A percentile compares a stretch with the other conserved stretches of the same genome.
phyloP scores from a whole-genome alignment of 2,329 filamentous ascomycete genomes.

The Clonostachys sp. region DNA sequence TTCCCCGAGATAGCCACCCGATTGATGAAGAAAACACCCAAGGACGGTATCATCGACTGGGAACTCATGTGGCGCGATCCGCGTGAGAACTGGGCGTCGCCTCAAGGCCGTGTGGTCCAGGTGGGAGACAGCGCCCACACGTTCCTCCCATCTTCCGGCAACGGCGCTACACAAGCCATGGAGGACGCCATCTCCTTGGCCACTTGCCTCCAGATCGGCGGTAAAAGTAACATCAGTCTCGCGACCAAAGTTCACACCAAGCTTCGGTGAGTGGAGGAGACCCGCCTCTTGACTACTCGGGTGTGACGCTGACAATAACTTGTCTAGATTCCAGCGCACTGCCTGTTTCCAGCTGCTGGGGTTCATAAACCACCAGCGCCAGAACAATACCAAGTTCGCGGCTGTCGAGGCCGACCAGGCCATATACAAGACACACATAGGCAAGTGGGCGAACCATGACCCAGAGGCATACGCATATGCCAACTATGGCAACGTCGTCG shows the following conservation, averaged over 20 bases:
- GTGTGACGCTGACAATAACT: not conserved
- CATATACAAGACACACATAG: too few relatives aligned
- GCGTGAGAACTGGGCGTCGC: conserved; percentile 35
- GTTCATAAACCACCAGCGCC: conserved; percentile 9
- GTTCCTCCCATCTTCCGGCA: conserved; percentile 10
- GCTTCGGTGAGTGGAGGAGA: conserved; percentile 1
- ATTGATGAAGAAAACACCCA: not conserved
- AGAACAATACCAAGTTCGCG: conserved; percentile 11
- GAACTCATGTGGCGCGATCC: conserved; percentile 45
- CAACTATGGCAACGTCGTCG: conserved; percentile 15
- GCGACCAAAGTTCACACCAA: conserved; percentile 2
- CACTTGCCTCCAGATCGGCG: conserved; percentile 7
- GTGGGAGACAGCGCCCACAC: conserved; percentile 11
- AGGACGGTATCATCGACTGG: conserved; percentile 33
- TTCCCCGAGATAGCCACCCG: too few relatives aligned
- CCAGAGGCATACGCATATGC: conserved; percentile 21
- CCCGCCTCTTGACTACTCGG: not conserved
- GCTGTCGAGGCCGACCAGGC: conserved; percentile 2
- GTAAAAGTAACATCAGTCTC: not conserved
- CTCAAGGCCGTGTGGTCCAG: conserved; percentile 8
- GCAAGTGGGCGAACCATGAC: conserved; percentile 8
- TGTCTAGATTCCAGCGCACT: conserved; percentile 8
- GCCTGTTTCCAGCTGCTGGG: conserved; percentile 8
- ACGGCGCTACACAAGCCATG: conserved; percentile 10
- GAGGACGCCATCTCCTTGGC: conserved; percentile 11